A percentile compares a stretch with the other conserved stretches of the same genome.
These are phyloP conservation scores for Emergomyces orientalis DNA, from an alignment of 2,329 filamentous ascomycete genomes.

Conservation along the genomic window DNA sequence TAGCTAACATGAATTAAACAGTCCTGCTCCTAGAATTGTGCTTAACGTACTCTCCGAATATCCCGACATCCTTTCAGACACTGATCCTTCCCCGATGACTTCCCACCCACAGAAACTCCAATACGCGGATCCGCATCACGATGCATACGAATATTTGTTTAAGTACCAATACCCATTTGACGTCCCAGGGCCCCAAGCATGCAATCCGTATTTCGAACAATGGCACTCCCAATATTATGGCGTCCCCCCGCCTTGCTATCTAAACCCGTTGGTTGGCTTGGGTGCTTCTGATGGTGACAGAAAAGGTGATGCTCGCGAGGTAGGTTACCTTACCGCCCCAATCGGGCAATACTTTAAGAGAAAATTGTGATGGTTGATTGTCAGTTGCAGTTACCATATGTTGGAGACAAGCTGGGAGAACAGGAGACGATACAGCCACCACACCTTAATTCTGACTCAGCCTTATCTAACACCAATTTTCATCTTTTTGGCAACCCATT, in stretches of 20 bases:
- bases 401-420: not conserved
- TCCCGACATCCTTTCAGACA: not conserved
- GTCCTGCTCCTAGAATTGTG: not conserved
- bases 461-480: not conserved
- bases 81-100: not conserved
- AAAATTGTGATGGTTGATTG: not conserved
- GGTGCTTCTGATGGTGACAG: not conserved
- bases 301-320: not conserved
- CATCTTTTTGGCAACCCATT: constrained; percentile 12
- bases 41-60: not conserved
- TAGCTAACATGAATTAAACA: not conserved
- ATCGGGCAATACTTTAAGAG: not conserved
- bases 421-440: not conserved
- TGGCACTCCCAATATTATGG: not conserved
- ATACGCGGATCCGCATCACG: not conserved
- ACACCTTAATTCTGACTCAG: not conserved
- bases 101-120: not conserved
- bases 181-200: not conserved
- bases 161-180: not conserved
- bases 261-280: not conserved
- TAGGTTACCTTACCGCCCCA: not conserved
- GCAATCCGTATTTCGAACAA: not conserved
- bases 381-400: not conserved
- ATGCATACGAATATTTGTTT: not conserved
- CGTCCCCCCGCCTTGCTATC: not conserved